Evolutionary conservation across 331 rosid genomes (phyloP).

Genomic region (Malus hybrid): DNA sequence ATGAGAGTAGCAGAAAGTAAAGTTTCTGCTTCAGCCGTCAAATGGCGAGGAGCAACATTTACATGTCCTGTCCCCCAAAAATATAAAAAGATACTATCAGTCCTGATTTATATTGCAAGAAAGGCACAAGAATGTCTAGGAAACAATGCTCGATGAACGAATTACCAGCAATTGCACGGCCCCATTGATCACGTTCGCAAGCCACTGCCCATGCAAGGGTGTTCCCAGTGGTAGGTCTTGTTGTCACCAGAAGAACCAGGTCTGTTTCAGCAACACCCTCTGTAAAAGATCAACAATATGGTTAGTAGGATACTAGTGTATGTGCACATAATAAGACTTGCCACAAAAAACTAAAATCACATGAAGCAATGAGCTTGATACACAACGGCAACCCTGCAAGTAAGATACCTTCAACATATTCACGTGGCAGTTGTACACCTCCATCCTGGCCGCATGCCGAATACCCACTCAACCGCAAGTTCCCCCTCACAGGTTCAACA

Average conservation of each 20-base stretch:
- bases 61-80: conserved; percentile 60
- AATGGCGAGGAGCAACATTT: conserved; percentile 96
- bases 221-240: conserved; percentile 94
- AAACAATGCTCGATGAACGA: conserved; percentile 13
- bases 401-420: conserved; percentile 80
- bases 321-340: neutral
- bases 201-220: conserved; percentile 99
- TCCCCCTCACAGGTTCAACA: conserved; percentile 67
- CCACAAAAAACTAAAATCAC: neutral
- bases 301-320: neutral
- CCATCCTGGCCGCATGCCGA: conserved; percentile 99
- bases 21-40: conserved; percentile 97
- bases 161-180: conserved; percentile 96
- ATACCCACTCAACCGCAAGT: conserved; percentile 88
- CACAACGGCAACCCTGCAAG: conserved; percentile 1
- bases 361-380: neutral
- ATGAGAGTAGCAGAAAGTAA: conserved; percentile 91
- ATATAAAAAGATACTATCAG: neutral
- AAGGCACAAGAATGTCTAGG: neutral
- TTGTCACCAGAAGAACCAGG: conserved; percentile 91
- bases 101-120: conserved; percentile 9
- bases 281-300: conserved; percentile 17
- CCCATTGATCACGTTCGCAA: conserved; percentile 99
- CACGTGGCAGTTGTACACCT: conserved; percentile 91
- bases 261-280: conserved; percentile 90